A percentile compares a stretch with the other conserved stretches of the same genome.
Evolutionary conservation across 2,329 filamentous ascomycete genomes (phyloP).

Genomic region (Ophiostoma sp.): DNA sequence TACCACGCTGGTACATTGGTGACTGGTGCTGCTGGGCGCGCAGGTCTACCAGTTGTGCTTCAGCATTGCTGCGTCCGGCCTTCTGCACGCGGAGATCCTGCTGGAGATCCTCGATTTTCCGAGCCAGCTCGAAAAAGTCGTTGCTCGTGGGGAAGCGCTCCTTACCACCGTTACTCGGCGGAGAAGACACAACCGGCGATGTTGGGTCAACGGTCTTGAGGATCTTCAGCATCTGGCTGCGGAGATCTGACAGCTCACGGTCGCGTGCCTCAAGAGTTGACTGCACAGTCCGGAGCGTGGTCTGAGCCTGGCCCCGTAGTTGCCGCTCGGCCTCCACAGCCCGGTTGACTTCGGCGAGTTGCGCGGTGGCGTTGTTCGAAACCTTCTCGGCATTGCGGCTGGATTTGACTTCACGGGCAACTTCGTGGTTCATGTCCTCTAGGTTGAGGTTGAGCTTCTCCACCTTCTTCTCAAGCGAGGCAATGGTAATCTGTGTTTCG

Average conservation of each 20-base stretch:
- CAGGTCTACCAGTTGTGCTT: slow-evolving; percentile 73
- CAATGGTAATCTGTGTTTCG: slow-evolving; percentile 75
- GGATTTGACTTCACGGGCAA: slow-evolving; percentile 81
- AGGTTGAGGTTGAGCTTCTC: slow-evolving; percentile 84
- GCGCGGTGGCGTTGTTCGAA: slow-evolving; percentile 70
- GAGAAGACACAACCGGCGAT: slow-evolving; percentile 54
- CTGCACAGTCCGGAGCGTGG: slow-evolving; percentile 77
- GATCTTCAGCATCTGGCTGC: slow-evolving; percentile 72
- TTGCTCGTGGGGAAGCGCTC: slow-evolving; percentile 21
- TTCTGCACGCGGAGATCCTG: slow-evolving; percentile 79
- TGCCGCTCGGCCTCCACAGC: slow-evolving; percentile 88
- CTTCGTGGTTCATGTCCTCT: slow-evolving; percentile 88
- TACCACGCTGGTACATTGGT: slow-evolving; percentile 50
- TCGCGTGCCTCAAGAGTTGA: slow-evolving; percentile 71
- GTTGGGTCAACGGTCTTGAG: slow-evolving; percentile 83
- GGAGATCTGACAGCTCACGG: slow-evolving; percentile 73
- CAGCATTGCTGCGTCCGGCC: slow-evolving; percentile 74
- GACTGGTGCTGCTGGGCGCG: slow-evolving; percentile 52
- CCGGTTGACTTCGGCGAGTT: slow-evolving; percentile 82
- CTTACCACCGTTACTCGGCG: slow-evolving; percentile 36
- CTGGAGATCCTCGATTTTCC: slow-evolving; percentile 82
- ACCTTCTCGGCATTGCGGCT: slow-evolving; percentile 86
- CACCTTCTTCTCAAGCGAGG: slow-evolving; percentile 84
- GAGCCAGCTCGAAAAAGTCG: slow-evolving; percentile 65
- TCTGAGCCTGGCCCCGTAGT: slow-evolving; percentile 75